Evolutionary conservation across 2,329 filamentous ascomycete species (phyloP), one percentile per base, ranked within the genome.

Genomic region (Botrytis elliptica): DNA sequence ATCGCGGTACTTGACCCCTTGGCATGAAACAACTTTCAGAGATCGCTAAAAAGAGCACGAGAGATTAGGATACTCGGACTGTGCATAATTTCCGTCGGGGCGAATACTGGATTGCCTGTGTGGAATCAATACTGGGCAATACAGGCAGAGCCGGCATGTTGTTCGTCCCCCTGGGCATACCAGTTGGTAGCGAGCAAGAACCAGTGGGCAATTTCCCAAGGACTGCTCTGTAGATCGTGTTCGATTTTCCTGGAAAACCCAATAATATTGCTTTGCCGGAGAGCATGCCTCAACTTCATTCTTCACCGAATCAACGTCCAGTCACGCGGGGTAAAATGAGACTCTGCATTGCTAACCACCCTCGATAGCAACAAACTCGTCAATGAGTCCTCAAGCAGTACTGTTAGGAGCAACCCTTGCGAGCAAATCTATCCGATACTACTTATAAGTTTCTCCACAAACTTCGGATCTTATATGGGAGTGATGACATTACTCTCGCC

Each of bases 181-280:
- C 25, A n/a, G 46, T 16, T 16, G n/a, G n/a, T 55, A 55, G 8
- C 14, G 18, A 55, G 7, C 12, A 55, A 55, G 14, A 14, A n/a
- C 25, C 5, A 6, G 52, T 29, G n/a, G 14, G 0, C 25, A 55
- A 16, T 18, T 1, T 18, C n/a, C 52, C 2, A 55, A 9, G 14
- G 49, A 29, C 52, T 55, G 25, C 52, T 55, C 52, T 18, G 7
- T 0, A 29, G n/a, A 18, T 55, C 52, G 12, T 29, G n/a, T 55
- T 55, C 52, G 14, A 18, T 55, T 55, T 55, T 14, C 14, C 12
- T 55, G 52, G 14, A 55, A 10, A 29, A 29, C 4, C 1, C 52
- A 8, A 55, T 4, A 18, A 18, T 0, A 7, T n/a, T n/a, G 25
- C 25, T n/a, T 1, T n/a, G 25, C 25, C 14, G 3, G 12, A 1